A percentile compares a stretch with the other conserved stretches of the same genome.
These are phyloP conservation scores for Eremomyces bilateralis DNA, from an alignment of 495 filamentous ascomycete species.

Conservation along the genomic window DNA sequence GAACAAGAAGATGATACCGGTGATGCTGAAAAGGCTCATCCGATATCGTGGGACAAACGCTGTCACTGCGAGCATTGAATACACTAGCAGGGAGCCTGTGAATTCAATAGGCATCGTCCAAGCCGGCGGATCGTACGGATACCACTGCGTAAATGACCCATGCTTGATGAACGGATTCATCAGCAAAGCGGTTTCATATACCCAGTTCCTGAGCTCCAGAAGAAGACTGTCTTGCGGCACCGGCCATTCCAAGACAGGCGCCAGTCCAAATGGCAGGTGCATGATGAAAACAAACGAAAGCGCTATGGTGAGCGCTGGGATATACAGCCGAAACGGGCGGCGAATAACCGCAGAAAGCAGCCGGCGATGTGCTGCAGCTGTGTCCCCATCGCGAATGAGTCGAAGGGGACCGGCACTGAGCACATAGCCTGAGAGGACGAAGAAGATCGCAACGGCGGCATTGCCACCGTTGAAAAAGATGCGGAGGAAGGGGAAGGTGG, in stretches of 20 bases:
- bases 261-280: slow-evolving; percentile 4
- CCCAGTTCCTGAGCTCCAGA: slow-evolving; percentile 4
- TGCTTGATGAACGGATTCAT: slow-evolving; percentile 6
- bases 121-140: background rate
- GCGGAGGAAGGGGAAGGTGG: slow-evolving; percentile 2
- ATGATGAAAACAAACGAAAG: slow-evolving; percentile 4
- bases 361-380: background rate
- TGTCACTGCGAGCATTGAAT: background rate
- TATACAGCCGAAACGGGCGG: slow-evolving; percentile 3
- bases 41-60: background rate
- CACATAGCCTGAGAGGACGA: slow-evolving; percentile 6
- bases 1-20: slow-evolving; percentile 1
- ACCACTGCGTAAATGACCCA: slow-evolving; percentile 2
- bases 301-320: background rate
- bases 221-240: slow-evolving; percentile 2
- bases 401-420: slow-evolving; percentile 1
- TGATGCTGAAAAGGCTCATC: background rate
- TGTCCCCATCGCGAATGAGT: background rate
- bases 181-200: background rate
- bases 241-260: slow-evolving; percentile 1
- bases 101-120: slow-evolving; percentile 5
- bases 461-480: slow-evolving; percentile 3
- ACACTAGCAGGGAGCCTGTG: slow-evolving; percentile 4
- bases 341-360: slow-evolving; percentile 3
- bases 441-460: slow-evolving; percentile 4